Evolutionary conservation across 371 early-diverging fungal species (phyloP), one percentile per base, ranked within the genome.

Genomic region (Chytridium lagenaria): DNA sequence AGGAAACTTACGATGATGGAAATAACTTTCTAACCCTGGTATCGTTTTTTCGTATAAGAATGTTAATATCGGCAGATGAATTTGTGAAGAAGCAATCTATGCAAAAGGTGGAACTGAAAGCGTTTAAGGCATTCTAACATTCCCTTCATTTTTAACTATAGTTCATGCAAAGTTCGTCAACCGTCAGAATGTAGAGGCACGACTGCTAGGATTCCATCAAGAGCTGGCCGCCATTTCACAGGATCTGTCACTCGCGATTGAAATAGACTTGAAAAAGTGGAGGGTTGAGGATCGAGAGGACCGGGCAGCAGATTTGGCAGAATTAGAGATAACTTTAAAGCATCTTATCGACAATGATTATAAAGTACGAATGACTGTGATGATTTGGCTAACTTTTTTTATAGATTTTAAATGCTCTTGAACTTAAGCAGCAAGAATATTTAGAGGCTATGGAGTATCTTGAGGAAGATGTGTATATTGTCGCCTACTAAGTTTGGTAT

Each of bases 361-460:
- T 40, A 76, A 76, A 65, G 66, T 66, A 39, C 5, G 2, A 16
- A 16, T 38, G 28, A 28, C n/a, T 33, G 7, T 5, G 10, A 2
- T 2, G 44, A 26, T 26, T 26, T 52, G 7, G 16, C 37, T 38
- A 39, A 22, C 5, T 59, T 59, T 33, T 68, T 7, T 16, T 55
- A 36, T 22, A 64, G 71, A 78, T 78, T 50, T 49, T 78, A 30
- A 72, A 74, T 67, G 72, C 69, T 0, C 57, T 78, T 16, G 78
- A 75, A 38, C 49, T 78, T 16, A 74, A 74, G 50, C 70, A 74
- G 31, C 59, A 51, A 5, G 78, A 78, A 67, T 78, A 78, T 50
- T n/a, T 78, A 36, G 78, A 78, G 52, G 78, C 78, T 33, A 69
- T 78, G 61, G 78, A 78, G 70, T n/a, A n/a, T n/a, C n/a, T n/a